Percentiles rank a stretch among this genome's conserved stretches.
phyloP scores from a whole-genome alignment of 2,329 filamentous ascomycete genomes.

The Botryotinia globosa region DNA sequence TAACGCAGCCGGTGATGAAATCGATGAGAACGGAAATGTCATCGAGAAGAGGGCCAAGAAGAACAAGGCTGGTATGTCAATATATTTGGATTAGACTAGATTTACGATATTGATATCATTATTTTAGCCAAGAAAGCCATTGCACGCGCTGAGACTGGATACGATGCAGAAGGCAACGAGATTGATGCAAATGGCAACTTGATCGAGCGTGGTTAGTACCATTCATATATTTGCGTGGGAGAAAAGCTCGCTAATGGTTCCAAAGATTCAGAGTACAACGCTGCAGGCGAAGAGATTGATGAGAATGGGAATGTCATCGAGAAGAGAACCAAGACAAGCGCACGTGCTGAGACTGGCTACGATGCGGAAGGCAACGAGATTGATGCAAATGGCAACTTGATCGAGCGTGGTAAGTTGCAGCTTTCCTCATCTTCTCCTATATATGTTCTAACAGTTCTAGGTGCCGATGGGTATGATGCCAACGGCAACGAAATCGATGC shows the following conservation, averaged over 20 bases:
- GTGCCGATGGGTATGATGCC: not conserved
- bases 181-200: constrained; percentile 14
- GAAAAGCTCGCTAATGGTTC: not conserved
- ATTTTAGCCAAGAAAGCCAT: not conserved
- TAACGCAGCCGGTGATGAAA: not conserved
- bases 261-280: constrained; percentile 3
- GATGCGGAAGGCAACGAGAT: constrained; percentile 27
- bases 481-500: not conserved
- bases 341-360: constrained; percentile 10
- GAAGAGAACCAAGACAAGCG: not conserved
- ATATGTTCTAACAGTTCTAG: not conserved
- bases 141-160: constrained; percentile 5
- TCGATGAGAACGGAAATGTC: not conserved
- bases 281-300: not conserved
- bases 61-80: not conserved
- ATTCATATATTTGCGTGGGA: not conserved
- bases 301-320: not conserved
- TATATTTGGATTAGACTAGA: not conserved
- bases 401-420: constrained; percentile 1
- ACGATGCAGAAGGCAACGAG: constrained; percentile 27
- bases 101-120: not conserved
- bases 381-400: constrained; percentile 1
- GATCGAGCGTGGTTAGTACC: constrained; percentile 2
- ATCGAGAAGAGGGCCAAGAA: not conserved
- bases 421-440: not conserved